Percentiles rank a stretch among this genome's conserved stretches.
These are phyloP conservation scores for Fraxinus dipetala DNA, from an alignment of 305 asterid species.

Conservation along the genomic window DNA sequence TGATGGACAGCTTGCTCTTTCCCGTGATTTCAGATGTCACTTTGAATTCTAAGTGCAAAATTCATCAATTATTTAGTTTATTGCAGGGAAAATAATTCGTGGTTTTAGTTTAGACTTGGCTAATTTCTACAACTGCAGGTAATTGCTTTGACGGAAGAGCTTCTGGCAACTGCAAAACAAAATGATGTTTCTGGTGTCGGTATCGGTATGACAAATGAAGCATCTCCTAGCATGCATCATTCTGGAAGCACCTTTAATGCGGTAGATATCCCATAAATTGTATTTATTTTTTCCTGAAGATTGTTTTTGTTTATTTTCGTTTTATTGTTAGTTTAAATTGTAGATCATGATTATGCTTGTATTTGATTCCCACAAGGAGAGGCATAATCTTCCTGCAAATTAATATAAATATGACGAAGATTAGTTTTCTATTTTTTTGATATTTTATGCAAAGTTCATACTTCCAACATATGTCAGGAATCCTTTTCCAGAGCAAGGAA, in stretches of 20 bases:
- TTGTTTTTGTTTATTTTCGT: neutral
- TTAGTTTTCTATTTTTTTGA: neutral
- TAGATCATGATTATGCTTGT: neutral
- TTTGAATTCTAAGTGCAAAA: slow-evolving; percentile 68
- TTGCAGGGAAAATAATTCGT: slow-evolving; percentile 14
- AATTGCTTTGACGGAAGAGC: slow-evolving; percentile 90
- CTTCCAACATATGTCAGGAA: neutral
- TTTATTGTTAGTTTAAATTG: neutral
- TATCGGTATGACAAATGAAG: slow-evolving; percentile 43
- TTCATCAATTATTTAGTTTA: slow-evolving; percentile 31
- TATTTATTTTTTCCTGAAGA: neutral
- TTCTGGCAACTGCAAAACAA: slow-evolving; percentile 75
- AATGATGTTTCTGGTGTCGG: slow-evolving; percentile 52
- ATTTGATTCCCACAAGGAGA: neutral
- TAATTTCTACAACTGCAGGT: slow-evolving; percentile 57
- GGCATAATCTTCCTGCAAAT: neutral
- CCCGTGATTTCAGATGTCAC: slow-evolving; percentile 78
- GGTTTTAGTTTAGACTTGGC: slow-evolving; percentile 20
- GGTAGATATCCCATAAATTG: slow-evolving; percentile 35
- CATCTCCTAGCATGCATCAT: slow-evolving; percentile 45
- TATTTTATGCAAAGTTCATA: neutral
- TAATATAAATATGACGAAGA: neutral
- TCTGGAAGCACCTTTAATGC: slow-evolving; percentile 43
- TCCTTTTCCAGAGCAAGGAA: neutral
- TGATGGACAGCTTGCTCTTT: slow-evolving; percentile 82